Percentiles rank a stretch among this genome's conserved stretches.
Conservation (phyloP, 2,329 filamentous ascomycete species). For the Alternaria panax region DNA sequence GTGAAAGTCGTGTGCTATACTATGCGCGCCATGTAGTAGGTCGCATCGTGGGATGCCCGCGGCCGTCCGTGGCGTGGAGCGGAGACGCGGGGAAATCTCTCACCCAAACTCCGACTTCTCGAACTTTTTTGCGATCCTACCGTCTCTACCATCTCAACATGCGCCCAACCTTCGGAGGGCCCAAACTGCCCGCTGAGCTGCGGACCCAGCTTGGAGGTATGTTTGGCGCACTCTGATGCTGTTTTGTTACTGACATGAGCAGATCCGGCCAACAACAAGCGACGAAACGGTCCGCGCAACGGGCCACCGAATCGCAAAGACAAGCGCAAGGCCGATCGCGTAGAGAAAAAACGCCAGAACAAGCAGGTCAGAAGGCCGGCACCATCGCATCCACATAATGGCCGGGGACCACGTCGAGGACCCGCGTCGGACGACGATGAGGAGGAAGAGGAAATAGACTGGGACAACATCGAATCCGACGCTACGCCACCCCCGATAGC, state of each 20-base stretch:
- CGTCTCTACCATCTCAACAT: slow-evolving; percentile 36
- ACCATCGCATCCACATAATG: slow-evolving; percentile 27
- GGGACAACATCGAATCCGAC: slow-evolving; percentile 47
- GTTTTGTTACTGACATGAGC: slow-evolving; percentile 9
- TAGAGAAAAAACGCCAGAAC: slow-evolving; percentile 63
- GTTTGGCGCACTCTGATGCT: neutral
- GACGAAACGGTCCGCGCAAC: slow-evolving; percentile 35
- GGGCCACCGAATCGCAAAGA: slow-evolving; percentile 64
- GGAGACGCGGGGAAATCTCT: slow-evolving; percentile 30
- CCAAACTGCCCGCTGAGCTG: slow-evolving; percentile 57
- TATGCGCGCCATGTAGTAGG: slow-evolving; percentile 28
- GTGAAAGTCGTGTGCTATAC: slow-evolving; percentile 34
- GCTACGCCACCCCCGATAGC: slow-evolving; percentile 26
- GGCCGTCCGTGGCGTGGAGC: slow-evolving; percentile 27
- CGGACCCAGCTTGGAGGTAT: slow-evolving; percentile 53
- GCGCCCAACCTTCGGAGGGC: slow-evolving; percentile 50
- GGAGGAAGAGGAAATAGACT: slow-evolving; percentile 36
- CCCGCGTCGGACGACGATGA: slow-evolving; percentile 30
- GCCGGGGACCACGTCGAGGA: slow-evolving; percentile 15
- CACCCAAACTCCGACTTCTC: slow-evolving; percentile 35
- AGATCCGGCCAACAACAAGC: slow-evolving; percentile 41
- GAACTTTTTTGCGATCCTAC: slow-evolving; percentile 41
- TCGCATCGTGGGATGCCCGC: slow-evolving; percentile 28
- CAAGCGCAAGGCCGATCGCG: slow-evolving; percentile 70
- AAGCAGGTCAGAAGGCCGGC: slow-evolving; percentile 23